phyloP scores from a whole-genome alignment of 805 yeast genomes.

The Sugiyamaella qingdaonensis region DNA sequence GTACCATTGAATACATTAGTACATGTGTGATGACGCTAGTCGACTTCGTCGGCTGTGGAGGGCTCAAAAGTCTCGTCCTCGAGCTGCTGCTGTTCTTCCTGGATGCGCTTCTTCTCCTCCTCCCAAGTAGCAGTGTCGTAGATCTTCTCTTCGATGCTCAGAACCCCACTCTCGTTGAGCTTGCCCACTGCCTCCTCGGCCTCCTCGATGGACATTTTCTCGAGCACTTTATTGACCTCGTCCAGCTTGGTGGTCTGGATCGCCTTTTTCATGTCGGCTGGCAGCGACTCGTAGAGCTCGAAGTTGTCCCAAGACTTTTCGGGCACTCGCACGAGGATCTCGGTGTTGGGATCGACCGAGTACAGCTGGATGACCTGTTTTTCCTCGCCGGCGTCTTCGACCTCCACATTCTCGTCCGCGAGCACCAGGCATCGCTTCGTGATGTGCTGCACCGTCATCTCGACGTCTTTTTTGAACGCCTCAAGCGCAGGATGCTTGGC shows the following conservation, averaged over 20 bases:
- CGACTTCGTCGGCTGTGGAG: constrained; percentile 14
- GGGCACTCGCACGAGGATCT: constrained; percentile 69
- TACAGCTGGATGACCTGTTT: constrained; percentile 84
- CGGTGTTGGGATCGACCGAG: constrained; percentile 78
- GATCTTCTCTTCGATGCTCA: constrained; percentile 64
- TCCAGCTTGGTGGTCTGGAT: constrained; percentile 67
- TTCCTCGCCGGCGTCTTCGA: constrained; percentile 43
- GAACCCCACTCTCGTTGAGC: constrained; percentile 75
- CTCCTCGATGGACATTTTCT: constrained; percentile 62
- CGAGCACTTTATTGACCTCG: constrained; percentile 78
- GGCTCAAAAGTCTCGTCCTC: constrained; percentile 12
- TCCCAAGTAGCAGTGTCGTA: constrained; percentile 38
- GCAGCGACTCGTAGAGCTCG: constrained; percentile 51
- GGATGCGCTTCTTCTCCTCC: constrained; percentile 19
- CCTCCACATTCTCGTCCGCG: constrained; percentile 38
- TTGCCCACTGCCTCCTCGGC: constrained; percentile 74
- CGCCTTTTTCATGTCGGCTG: constrained; percentile 69
- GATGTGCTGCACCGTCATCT: constrained; percentile 71
- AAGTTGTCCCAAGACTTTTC: constrained; percentile 33
- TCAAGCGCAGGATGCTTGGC: constrained; percentile 58
- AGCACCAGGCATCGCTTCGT: constrained; percentile 68
- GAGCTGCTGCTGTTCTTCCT: constrained; percentile 9
- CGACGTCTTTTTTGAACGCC: constrained; percentile 71
- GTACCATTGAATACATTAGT: too few species aligned
- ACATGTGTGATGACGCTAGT: too few species aligned